Conservation (phyloP, 2,329 filamentous ascomycete genomes). For the Plenodomus tracheiphilus region DNA sequence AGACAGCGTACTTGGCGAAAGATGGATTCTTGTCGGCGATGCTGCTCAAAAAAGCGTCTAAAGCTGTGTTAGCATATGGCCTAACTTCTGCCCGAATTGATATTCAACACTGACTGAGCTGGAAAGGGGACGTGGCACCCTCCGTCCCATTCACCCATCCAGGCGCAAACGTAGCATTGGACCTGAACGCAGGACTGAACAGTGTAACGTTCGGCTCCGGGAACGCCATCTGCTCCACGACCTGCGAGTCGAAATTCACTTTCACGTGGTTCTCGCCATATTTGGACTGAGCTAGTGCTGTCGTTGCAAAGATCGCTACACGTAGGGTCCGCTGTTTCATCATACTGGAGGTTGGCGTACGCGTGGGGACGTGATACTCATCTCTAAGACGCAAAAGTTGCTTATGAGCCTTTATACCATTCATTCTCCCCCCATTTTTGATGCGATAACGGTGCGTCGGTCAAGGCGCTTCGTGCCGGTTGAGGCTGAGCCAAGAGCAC, state of each 20-base stretch:
- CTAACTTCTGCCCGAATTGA: neutral
- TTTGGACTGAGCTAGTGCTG: slow-evolving; percentile 22
- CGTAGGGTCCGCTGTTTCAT: neutral
- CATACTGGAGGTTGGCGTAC: neutral
- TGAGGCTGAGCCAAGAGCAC: slow-evolving; percentile 22
- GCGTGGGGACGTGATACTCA: neutral
- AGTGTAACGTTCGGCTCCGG: slow-evolving; percentile 36
- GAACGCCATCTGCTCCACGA: slow-evolving; percentile 41
- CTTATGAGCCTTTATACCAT: neutral
- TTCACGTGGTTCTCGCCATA: slow-evolving; percentile 40
- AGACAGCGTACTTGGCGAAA: slow-evolving; percentile 35
- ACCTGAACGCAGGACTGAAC: slow-evolving; percentile 36
- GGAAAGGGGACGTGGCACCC: slow-evolving; percentile 35
- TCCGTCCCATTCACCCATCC: slow-evolving; percentile 36
- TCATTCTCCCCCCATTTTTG: slow-evolving; percentile 9
- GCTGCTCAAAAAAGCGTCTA: slow-evolving; percentile 29
- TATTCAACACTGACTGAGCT: slow-evolving; percentile 17
- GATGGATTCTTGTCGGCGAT: slow-evolving; percentile 36
- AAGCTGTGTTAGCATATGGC: slow-evolving; percentile 3
- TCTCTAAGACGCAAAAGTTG: neutral
- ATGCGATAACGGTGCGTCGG: slow-evolving; percentile 20
- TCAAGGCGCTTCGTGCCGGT: slow-evolving; percentile 19
- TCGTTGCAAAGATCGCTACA: slow-evolving; percentile 12
- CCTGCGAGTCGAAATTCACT: slow-evolving; percentile 31
- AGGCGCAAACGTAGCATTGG: slow-evolving; percentile 29